Conservation (phyloP, 208 protist genomes). For the Herpetomonas samuelpessoai region DNA sequence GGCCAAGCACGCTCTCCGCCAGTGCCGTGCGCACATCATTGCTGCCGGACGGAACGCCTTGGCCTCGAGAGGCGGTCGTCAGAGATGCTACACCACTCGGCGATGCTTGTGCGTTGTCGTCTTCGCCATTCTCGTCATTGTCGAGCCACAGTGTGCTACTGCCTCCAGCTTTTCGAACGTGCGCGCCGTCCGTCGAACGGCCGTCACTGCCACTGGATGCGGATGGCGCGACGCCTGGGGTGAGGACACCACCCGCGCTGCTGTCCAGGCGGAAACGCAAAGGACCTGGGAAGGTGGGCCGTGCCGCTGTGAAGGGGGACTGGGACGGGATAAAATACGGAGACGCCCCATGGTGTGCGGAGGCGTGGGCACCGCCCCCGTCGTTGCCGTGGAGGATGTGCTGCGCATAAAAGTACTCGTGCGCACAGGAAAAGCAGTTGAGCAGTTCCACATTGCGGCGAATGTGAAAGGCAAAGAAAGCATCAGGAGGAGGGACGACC, state of each 20-base stretch:
- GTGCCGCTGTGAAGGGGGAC: constrained; percentile 20
- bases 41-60: no score
- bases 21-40: constrained; percentile 60
- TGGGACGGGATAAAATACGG: constrained; percentile 17
- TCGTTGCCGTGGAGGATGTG: background rate
- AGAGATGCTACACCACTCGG: background rate
- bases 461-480: constrained; percentile 97
- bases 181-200: background rate
- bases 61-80: no score
- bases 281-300: constrained; percentile 14
- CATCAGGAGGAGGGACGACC: constrained; percentile 93
- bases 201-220: background rate
- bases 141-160: background rate
- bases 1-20: constrained; percentile 86
- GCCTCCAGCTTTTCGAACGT: background rate
- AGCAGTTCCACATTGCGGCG: constrained; percentile 97
- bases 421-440: constrained; percentile 86
- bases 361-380: background rate
- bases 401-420: constrained; percentile 12
- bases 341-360: background rate
- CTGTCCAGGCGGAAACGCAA: constrained; percentile 11
- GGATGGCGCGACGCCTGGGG: no score
- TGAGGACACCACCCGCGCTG: background rate
- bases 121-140: background rate
- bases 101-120: background rate